Base-by-base conservation (phyloP, 257 asterid genomes). In the Forsythia viridissima region DNA sequence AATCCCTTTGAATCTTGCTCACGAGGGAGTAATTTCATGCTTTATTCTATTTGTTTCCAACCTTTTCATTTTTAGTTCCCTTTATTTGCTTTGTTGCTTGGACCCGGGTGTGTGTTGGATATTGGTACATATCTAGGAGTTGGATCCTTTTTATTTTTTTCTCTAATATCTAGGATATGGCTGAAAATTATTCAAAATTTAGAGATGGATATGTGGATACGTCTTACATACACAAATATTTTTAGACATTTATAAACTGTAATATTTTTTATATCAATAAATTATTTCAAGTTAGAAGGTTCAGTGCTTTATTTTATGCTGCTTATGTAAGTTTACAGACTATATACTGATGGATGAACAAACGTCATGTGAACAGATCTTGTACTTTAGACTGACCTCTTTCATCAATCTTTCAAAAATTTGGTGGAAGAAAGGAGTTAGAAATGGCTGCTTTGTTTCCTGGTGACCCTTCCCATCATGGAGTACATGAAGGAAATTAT, bases 391-490 rank as follows among this genome's bases (percentile, higher is more conserved):
- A 80, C 73, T 76, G 75, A 79, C 73, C 69, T 48, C 80, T 68
- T 74, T 78, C 65, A 61, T 51, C 57, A 46, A 74, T 78, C 68
- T 52, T 81, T 38, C 43, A 73, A 79, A 48, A 75, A 0, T 72
- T 72, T 66, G 77, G 79, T 73, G 82, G 82, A 80, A 69, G 67
- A 77, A 76, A 77, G 80, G 91, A 85, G 84, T 81, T 81, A 65
- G 79, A 63, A 59, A 93, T 93, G 98, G 94, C 97, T 86, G 81
- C 86, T 75, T 63, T 81, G 76, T 69, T 89, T 80, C 74, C 90
- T 75, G 94, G 91, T 79, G 97, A 91, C 61, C 82, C 93, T 84
- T 91, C 94, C 48, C 88, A 81, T 76, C 90, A 85, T 81, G 97
- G 92, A 82, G 87, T 85, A 67, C 82, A 87, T 83, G 98, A 91